A percentile compares a stretch with the other conserved stretches of the same genome.
Conservation (phyloP, 225 moss, liverwort and hornwort species). For the Pseudisothecium myosuroides region DNA sequence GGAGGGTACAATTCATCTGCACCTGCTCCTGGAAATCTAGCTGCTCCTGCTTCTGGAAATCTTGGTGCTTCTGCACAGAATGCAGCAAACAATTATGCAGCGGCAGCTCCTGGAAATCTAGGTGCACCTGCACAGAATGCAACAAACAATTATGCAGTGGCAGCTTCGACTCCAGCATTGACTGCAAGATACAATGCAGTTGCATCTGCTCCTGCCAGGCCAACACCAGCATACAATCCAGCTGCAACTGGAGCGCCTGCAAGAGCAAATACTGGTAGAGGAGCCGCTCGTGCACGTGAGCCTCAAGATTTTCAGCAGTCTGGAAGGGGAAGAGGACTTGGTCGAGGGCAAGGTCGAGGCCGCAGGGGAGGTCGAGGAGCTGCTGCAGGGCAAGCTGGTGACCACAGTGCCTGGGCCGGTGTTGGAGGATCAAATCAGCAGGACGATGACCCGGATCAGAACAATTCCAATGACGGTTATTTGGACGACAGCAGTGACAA, state of each 20-base stretch:
- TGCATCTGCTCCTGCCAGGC: background rate
- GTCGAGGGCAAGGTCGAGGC: background rate
- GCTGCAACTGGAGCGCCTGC: background rate
- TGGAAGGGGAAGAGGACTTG: background rate
- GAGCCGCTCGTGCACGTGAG: background rate
- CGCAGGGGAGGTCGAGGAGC: background rate
- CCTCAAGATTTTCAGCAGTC: background rate
- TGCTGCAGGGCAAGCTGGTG: background rate
- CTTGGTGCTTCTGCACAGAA: background rate
- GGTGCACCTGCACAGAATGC: background rate
- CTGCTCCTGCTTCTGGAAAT: background rate
- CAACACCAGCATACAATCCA: background rate
- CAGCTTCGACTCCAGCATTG: background rate
- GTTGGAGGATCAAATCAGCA: background rate
- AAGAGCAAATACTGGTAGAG: background rate
- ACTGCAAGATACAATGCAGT: background rate
- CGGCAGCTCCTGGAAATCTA: background rate
- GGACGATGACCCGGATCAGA: background rate
- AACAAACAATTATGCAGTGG: background rate
- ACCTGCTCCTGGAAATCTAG: background rate
- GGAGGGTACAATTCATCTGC: background rate
- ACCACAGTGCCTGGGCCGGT: background rate
- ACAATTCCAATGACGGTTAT: background rate
- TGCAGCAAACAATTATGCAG: too few relatives aligned
- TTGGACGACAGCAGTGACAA: too few relatives aligned